Evolutionary conservation across 2,329 filamentous ascomycete species (phyloP).

Genomic region (Ambrosiella beaveri): DNA sequence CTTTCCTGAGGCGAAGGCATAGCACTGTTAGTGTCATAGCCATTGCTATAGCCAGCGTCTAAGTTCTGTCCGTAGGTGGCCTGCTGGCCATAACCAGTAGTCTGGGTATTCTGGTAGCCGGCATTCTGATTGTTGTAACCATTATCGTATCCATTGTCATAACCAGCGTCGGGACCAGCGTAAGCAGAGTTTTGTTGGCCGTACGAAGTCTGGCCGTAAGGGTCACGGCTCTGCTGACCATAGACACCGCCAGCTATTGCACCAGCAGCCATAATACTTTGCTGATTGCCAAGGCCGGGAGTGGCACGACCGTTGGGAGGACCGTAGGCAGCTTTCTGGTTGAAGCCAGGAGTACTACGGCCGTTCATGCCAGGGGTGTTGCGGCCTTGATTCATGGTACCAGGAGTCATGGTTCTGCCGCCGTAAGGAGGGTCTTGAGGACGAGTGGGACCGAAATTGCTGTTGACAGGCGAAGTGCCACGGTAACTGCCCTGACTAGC

Average conservation of each 20-base stretch:
- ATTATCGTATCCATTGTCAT: not conserved
- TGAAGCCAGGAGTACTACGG: conserved; percentile 8
- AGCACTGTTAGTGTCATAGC: conserved; percentile 5
- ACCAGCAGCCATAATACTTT: conserved; percentile 4
- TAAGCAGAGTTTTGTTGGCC: conserved; percentile 3
- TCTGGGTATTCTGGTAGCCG: conserved; percentile 8
- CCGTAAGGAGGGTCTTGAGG: conserved; percentile 4
- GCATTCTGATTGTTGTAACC: conserved; percentile 6
- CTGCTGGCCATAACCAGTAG: conserved; percentile 3
- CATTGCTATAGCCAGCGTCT: conserved; percentile 6
- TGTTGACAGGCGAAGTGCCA: conserved; percentile 1
- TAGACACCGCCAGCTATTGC: conserved; percentile 4
- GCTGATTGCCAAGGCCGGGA: not conserved
- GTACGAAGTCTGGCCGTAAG: conserved; percentile 13
- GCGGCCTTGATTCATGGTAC: conserved; percentile 5
- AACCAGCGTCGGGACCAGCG: conserved; percentile 1
- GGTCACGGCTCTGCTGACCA: conserved; percentile 14
- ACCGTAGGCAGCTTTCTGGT: not conserved
- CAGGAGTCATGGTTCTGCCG: conserved; percentile 6
- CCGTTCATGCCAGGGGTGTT: conserved; percentile 4
- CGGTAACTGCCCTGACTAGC: not conserved
- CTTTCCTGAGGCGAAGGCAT: conserved; percentile 12
- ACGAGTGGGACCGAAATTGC: not conserved
- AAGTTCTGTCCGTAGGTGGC: conserved; percentile 3
- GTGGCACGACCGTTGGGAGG: not conserved